These are phyloP conservation scores for Dictyostelium capitatum DNA, from an alignment of 78 protist genomes.

Conservation along the genomic window DNA sequence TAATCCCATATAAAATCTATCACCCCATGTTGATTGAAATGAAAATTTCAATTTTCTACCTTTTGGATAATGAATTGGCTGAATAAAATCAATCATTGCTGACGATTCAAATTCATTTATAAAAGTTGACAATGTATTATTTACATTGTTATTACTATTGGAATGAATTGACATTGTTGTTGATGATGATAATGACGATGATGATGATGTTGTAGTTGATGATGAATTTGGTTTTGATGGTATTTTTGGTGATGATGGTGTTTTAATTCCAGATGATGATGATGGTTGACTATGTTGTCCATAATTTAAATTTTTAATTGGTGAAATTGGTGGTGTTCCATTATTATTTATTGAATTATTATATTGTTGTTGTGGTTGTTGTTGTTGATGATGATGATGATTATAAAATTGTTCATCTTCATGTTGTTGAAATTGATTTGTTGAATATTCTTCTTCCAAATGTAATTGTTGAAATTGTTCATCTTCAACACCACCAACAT, in stretches of 20 bases:
- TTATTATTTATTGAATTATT: not conserved
- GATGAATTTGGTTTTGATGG: conserved; percentile 15
- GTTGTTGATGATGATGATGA: too few relatives aligned
- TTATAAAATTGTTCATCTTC: too few relatives aligned
- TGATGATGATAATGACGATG: not conserved
- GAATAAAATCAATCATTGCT: not conserved
- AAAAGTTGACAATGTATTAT: not conserved
- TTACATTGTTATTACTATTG: not conserved
- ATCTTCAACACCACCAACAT: not conserved
- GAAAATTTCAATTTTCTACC: conserved; percentile 50
- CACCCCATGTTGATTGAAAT: conserved; percentile 87
- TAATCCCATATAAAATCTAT: conserved; percentile 82
- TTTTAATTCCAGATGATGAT: not conserved
- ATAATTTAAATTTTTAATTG: not conserved
- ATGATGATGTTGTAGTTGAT: not conserved
- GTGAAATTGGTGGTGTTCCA: conserved; percentile 16
- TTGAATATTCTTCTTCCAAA: too few relatives aligned
- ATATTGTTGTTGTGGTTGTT: not conserved
- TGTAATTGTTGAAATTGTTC: not conserved
- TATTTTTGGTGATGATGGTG: conserved; percentile 12
- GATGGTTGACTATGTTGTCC: not conserved
- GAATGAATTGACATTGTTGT: not conserved
- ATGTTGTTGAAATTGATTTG: too few relatives aligned
- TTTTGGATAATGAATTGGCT: conserved; percentile 26
- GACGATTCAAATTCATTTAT: not conserved